These are phyloP conservation scores for Trypanosoma cruzi DNA, from an alignment of 208 protist species.

Conservation along the genomic window DNA sequence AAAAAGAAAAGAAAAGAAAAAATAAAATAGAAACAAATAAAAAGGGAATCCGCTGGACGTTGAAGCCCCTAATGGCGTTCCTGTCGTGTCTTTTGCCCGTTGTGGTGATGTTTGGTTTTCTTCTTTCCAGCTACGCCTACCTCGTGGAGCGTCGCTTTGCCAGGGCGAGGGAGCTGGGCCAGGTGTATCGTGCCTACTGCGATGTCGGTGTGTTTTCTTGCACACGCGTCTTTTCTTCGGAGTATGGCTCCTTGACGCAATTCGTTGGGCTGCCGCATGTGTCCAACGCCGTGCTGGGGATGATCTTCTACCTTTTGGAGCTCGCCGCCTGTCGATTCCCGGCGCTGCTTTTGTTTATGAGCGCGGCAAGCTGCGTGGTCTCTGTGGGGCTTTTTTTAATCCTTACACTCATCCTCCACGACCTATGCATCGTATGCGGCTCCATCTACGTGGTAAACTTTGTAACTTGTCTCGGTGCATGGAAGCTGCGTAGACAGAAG, in stretches of 20 bases:
- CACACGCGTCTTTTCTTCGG: slow-evolving; percentile 74
- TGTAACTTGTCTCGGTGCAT: slow-evolving; percentile 35
- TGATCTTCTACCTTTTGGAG: slow-evolving; percentile 61
- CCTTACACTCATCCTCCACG: slow-evolving; percentile 51
- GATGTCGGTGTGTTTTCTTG: slow-evolving; percentile 77
- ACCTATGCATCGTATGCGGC: slow-evolving; percentile 74
- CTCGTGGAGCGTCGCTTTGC: slow-evolving; percentile 55
- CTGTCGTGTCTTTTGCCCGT: slow-evolving; percentile 18
- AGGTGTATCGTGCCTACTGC: slow-evolving; percentile 57
- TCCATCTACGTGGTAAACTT: slow-evolving; percentile 82
- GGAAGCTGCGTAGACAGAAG: slow-evolving; percentile 38
- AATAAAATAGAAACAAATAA: neutral
- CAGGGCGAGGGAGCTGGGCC: slow-evolving; percentile 38
- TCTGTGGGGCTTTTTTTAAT: slow-evolving; percentile 55
- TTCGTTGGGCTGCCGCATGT: slow-evolving; percentile 63
- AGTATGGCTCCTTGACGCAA: slow-evolving; percentile 53
- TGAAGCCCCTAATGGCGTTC: neutral
- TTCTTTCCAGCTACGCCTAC: slow-evolving; percentile 73
- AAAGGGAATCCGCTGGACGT: neutral
- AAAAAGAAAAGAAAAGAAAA: neutral
- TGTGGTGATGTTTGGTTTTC: slow-evolving; percentile 40
- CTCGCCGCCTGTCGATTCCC: slow-evolving; percentile 39
- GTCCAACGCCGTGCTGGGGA: slow-evolving; percentile 63
- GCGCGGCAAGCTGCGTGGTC: slow-evolving; percentile 35
- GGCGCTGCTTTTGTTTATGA: slow-evolving; percentile 45